Percentiles rank a stretch among this genome's conserved stretches.
phyloP scores from a whole-genome alignment of 768 basidiomycete species.

The Amanita exitialis region DNA sequence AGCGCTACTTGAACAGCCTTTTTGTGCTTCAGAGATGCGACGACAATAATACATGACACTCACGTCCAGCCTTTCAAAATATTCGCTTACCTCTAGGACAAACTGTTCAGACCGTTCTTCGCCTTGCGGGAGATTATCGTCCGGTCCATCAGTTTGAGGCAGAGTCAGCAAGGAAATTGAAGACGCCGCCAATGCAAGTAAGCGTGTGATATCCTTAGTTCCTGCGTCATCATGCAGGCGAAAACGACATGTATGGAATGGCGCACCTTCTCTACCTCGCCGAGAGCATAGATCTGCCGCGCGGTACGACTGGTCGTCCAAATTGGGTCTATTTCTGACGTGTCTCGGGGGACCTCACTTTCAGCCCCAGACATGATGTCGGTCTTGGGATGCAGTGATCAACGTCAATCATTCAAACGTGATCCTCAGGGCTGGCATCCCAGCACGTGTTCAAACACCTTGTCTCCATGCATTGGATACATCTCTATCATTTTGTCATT shows the following conservation, averaged over 20 bases:
- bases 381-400: too few relatives aligned
- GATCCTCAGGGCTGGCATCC: neutral
- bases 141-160: slow-evolving; percentile 70
- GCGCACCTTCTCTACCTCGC: slow-evolving; percentile 69
- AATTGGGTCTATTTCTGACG: slow-evolving; percentile 59
- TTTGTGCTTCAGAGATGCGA: neutral
- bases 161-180: slow-evolving; percentile 72
- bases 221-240: neutral
- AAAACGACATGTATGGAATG: slow-evolving; percentile 4
- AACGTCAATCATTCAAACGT: neutral
- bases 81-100: slow-evolving; percentile 76
- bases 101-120: slow-evolving; percentile 82
- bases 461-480: neutral
- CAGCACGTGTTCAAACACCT: neutral
- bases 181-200: slow-evolving; percentile 67
- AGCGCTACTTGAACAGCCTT: slow-evolving; percentile 71
- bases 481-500: neutral
- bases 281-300: slow-evolving; percentile 70
- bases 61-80: slow-evolving; percentile 77
- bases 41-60: slow-evolving; percentile 11
- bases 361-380: slow-evolving; percentile 20
- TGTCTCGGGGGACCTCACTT: slow-evolving; percentile 18
- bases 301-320: slow-evolving; percentile 78
- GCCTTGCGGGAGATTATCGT: slow-evolving; percentile 63
- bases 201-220: slow-evolving; percentile 64